phyloP scores from a whole-genome alignment of 257 asterid species.

The Apocynum venetum region DNA sequence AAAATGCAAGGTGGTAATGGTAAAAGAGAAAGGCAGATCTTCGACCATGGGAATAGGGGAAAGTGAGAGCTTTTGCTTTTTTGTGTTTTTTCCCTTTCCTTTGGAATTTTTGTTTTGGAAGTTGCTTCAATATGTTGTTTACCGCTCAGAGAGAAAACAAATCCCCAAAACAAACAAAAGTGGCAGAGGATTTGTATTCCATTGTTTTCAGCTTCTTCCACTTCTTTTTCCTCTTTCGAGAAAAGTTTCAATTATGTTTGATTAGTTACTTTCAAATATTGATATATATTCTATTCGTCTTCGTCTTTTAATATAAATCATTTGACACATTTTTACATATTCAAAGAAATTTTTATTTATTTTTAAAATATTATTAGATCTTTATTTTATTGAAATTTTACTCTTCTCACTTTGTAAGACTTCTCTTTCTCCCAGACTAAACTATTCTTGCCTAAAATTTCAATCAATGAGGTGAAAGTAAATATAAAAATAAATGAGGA shows the following conservation, averaged over 20 bases:
- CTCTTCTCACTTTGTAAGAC: too few relatives aligned
- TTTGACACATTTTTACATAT: too few relatives aligned
- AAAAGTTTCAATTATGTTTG: background rate
- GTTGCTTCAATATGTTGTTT: slow-evolving; percentile 22
- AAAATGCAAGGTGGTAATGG: slow-evolving; percentile 14
- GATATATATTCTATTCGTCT: too few relatives aligned
- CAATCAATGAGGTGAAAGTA: too few relatives aligned
- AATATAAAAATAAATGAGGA: too few relatives aligned
- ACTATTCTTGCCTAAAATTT: too few relatives aligned
- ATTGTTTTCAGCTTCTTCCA: slow-evolving; percentile 5
- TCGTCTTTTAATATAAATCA: too few relatives aligned
- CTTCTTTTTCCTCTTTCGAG: background rate
- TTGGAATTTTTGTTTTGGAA: slow-evolving; percentile 14
- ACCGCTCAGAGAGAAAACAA: slow-evolving; percentile 18
- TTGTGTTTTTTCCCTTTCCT: background rate
- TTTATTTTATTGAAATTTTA: too few relatives aligned
- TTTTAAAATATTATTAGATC: too few relatives aligned
- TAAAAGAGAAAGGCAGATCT: slow-evolving; percentile 26
- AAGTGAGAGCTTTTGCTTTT: slow-evolving; percentile 27
- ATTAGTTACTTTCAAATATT: background rate
- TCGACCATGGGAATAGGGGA: slow-evolving; percentile 34
- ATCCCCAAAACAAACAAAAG: slow-evolving; percentile 28
- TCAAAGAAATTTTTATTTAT: too few relatives aligned
- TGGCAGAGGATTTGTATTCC: background rate
- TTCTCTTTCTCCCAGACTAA: too few relatives aligned